Base-by-base conservation (phyloP, 805 yeast species). In the Yarrowia osloensis region DNA sequence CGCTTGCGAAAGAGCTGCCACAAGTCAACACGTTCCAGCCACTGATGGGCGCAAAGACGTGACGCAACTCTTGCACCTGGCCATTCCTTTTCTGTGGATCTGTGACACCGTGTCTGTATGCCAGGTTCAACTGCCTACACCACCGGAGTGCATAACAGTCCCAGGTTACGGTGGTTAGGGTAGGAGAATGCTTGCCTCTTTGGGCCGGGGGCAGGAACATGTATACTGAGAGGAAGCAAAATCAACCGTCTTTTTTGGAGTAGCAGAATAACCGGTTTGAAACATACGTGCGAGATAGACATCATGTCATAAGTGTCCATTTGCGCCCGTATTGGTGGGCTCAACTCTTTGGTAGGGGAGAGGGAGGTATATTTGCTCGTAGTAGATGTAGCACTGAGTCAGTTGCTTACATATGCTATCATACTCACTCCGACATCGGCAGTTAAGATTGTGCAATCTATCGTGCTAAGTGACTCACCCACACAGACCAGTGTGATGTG, bases 41-140 rank as follows among this genome's bases (percentile, higher is more conserved):
- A 4, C 46, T 12, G 22, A 9, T 7, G n/a, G 28, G 2, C 9
- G 13, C 21, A 26, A 19, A 37, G 40, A 21, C 24, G 22, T 31
- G 19, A 33, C 28, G 49, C 49, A 12, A 3, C 17, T 24, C 15
- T 33, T 33, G 29, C 42, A n/a, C n/a, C n/a, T n/a, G n/a, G n/a
- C 40, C 61, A 35, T 54, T 35, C 61, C 33, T 22, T 24, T 54
- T 54, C 24, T 24, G 31, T 54, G 44, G 44, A 35, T 54, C 61
- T 54, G 61, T 54, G 44, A 54, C 61, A 54, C n/a, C 31, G 22
- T 54, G 33, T 37, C 26, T 54, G 33, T 37, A 49, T 29, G 39
- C 39, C 55, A 17, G 4, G 44, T 24, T 24, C 31, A 35, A 54
- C 44, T 37, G 61, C 44, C 57, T 31, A 50, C 40, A 50, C 40